Evolutionary conservation across 2,329 filamentous ascomycete species (phyloP), one percentile per base, ranked within the genome.

Genomic region (Microascus cirrosus): DNA sequence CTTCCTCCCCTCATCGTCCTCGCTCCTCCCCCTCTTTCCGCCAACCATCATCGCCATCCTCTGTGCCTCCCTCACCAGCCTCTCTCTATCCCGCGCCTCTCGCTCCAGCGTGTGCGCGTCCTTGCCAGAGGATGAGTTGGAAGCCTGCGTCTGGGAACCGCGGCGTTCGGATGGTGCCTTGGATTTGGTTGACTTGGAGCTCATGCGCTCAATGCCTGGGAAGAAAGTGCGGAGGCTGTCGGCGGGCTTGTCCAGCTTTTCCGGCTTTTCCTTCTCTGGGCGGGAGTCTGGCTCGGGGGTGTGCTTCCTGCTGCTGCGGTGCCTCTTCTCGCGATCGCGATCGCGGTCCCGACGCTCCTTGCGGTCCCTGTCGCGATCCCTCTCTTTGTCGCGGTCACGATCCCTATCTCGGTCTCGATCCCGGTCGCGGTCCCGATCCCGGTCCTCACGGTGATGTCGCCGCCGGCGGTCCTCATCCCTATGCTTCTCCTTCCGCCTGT

Each of bases 31-130:
- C 61, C 82, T 70, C 69, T 85, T 80, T 34, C 78, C 65, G 56
- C 76, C 72, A 2, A 74, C 69, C 56, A 83, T 67, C 51, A 80
- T 75, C 52, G 83, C 77, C 69, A 86, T 81, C 39, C 82, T 79
- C 69, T 89, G 83, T 45, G 83, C 82, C 69, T 90, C 86, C 65
- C 85, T 86, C 13, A 86, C 74, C 56, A 88, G 73, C 28, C 86
- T 77, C 68, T 87, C 84, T 53, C 84, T 77, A 65, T 86, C 80
- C 18, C 84, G 75, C 13, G 81, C 81, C 66, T 88, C 85, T 24
- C 86, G 82, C 69, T 90, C 86, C 0, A 85, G 74, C 1, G 86
- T 85, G 68, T 89, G 85, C n/a, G 82, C 77, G 62, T 87, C 83
- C 60, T 75, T 76, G 45, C 63, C 56, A 36, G 50, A 55, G n/a